These are phyloP conservation scores for Knufia petricola DNA, from an alignment of 2,329 filamentous ascomycete genomes.

Conservation along the genomic window DNA sequence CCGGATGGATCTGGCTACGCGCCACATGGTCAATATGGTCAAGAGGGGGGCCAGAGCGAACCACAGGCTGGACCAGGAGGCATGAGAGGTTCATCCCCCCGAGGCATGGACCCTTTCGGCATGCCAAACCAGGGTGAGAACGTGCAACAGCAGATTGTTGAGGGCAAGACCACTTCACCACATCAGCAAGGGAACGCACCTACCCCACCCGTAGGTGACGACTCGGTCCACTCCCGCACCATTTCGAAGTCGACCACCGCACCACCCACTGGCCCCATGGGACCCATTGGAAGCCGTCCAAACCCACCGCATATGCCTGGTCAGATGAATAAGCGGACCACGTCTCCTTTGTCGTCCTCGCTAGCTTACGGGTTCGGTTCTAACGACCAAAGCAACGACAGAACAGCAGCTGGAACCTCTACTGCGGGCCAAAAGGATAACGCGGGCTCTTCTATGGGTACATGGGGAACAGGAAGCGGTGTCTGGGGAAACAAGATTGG, in stretches of 20 bases:
- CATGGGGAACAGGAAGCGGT: conserved; percentile 70
- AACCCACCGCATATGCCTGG: conserved; percentile 47
- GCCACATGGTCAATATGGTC: conserved; percentile 57
- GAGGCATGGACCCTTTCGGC: conserved; percentile 64
- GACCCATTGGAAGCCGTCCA: conserved; percentile 87
- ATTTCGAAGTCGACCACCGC: conserved; percentile 46
- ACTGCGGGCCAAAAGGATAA: conserved; percentile 44
- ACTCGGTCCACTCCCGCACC: conserved; percentile 62
- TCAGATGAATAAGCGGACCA: conserved; percentile 68
- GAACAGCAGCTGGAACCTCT: conserved; percentile 48
- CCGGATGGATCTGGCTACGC: conserved; percentile 58
- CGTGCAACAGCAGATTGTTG: conserved; percentile 41
- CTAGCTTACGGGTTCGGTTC: conserved; percentile 49
- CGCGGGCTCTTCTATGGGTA: conserved; percentile 40
- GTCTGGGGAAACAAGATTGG: conserved; percentile 81
- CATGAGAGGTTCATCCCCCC: conserved; percentile 66
- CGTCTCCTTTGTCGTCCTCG: conserved; percentile 85
- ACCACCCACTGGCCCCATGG: conserved; percentile 57
- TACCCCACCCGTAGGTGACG: conserved; percentile 67
- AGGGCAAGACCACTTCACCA: conserved; percentile 47
- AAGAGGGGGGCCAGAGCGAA: conserved; percentile 56
- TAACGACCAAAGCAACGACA: conserved; percentile 40
- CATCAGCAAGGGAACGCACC: conserved; percentile 57
- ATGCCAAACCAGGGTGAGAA: conserved; percentile 31
- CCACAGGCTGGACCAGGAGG: conserved; percentile 46